phyloP scores from a whole-genome alignment of 1,139 yeast species.

The Saccharomyces pastorianus region DNA sequence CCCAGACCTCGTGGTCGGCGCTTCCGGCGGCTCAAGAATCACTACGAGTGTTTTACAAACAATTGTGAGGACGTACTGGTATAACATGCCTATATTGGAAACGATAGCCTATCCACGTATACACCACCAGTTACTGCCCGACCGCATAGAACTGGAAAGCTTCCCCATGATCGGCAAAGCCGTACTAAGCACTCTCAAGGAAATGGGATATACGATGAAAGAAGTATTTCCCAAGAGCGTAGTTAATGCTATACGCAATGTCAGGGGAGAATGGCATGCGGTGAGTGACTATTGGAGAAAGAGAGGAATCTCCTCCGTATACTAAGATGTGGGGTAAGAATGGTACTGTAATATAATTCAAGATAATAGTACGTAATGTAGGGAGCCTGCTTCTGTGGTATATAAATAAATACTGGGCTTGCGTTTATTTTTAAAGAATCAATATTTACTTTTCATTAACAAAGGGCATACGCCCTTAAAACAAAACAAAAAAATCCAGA shows the following conservation, averaged over 20 bases:
- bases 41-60: conserved; percentile 81
- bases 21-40: conserved; percentile 91
- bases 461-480: neutral
- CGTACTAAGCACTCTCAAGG: conserved; percentile 28
- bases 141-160: conserved; percentile 53
- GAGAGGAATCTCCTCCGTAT: conserved; percentile 34
- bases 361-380: neutral
- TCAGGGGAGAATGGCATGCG: conserved; percentile 39
- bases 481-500: neutral
- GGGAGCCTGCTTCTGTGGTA: neutral
- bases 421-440: neutral
- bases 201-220: conserved; percentile 37
- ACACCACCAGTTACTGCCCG: conserved; percentile 86
- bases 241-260: conserved; percentile 41
- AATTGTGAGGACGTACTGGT: conserved; percentile 54
- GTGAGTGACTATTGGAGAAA: conserved; percentile 54
- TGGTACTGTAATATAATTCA: neutral
- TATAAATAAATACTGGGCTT: neutral
- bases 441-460: neutral
- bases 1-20: conserved; percentile 71
- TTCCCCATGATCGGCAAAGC: conserved; percentile 33
- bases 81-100: conserved; percentile 51
- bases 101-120: conserved; percentile 70
- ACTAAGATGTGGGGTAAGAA: conserved; percentile 4
- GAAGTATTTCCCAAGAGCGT: conserved; percentile 38